Base-by-base conservation (phyloP, 2,329 filamentous ascomycete species). In the Trichoderma pleuroti region DNA sequence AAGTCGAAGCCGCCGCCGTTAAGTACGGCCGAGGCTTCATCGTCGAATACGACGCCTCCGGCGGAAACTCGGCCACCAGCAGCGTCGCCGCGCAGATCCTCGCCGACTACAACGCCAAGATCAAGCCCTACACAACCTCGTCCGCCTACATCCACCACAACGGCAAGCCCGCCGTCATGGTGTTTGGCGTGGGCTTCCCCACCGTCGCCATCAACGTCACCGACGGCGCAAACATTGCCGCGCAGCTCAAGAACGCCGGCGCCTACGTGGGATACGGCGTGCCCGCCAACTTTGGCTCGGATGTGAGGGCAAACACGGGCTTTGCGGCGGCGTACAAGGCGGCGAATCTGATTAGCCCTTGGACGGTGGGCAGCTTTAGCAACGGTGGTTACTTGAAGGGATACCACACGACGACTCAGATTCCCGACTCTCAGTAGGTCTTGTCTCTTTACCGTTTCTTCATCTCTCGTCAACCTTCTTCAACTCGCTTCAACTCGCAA, bases 1-100 rank as follows among this genome's bases (percentile, higher is more conserved):
- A 70, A 64, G 68, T 70, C n/a, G 21, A 70, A 70, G 68, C 68
- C 6, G 68, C 68, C 5, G 68, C 68, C 18, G 60, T 63, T 5
- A 70, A 70, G 18, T 70, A 70, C 24, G 68, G 68, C 8, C 68
- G 68, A 18, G 68, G 68, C 30, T 70, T 70, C 49, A 70, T 70
- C 5, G 68, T 70, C 14, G 68, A 70, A 24, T 70, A 70, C n/a
- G 68, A 70, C 60, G 68, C 56, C 10, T 70, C 68, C 1, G 68
- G 68, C 8, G 68, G 68, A 24, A 64, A 70, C 34, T 64, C 59
- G 24, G 52, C 68, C n/a, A 16, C 59, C n/a, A 34, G 24, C 59
- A 70, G 68, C 28, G 59, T 64, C 21, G 68, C 68, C 24, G 30
- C 34, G n/a, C 2, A 9, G 4, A 60, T 70, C 21, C 49, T 70